Percentiles rank a stretch among this genome's conserved stretches.
phyloP scores from a whole-genome alignment of 768 basidiomycete species.

The Boletus rex-veris region DNA sequence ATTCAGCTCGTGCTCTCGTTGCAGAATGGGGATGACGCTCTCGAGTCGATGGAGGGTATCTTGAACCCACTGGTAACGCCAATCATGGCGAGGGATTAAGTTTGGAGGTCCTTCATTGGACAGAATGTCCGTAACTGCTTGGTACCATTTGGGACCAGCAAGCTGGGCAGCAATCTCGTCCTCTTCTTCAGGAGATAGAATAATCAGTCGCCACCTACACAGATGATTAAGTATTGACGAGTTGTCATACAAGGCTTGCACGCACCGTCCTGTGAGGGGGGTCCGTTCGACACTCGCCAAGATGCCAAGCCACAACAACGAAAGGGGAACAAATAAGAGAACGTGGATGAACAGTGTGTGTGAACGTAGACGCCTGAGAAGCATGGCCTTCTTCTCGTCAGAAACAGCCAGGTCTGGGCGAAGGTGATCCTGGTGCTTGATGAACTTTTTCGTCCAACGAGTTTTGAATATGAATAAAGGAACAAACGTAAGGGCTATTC shows the following conservation, averaged over 20 bases:
- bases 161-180: slow-evolving; percentile 82
- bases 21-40: slow-evolving; percentile 62
- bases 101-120: slow-evolving; percentile 56
- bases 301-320: slow-evolving; percentile 65
- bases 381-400: slow-evolving; percentile 47
- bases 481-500: slow-evolving; percentile 72
- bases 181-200: slow-evolving; percentile 91
- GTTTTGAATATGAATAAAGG: slow-evolving; percentile 66
- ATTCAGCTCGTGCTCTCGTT: slow-evolving; percentile 52
- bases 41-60: slow-evolving; percentile 78
- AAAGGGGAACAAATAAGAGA: slow-evolving; percentile 57
- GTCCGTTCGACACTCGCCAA: slow-evolving; percentile 73
- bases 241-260: slow-evolving; percentile 2
- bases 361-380: slow-evolving; percentile 47
- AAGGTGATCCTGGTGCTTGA: slow-evolving; percentile 42
- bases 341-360: slow-evolving; percentile 49
- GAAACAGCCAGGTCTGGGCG: slow-evolving; percentile 43
- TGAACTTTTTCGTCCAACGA: slow-evolving; percentile 44
- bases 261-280: slow-evolving; percentile 82
- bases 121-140: slow-evolving; percentile 76
- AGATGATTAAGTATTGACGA: neutral
- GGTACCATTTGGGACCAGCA: slow-evolving; percentile 82
- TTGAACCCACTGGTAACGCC: slow-evolving; percentile 87
- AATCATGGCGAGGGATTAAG: slow-evolving; percentile 73
- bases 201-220: slow-evolving; percentile 76